Conservation (phyloP, 805 yeast genomes). For the Lipomyces starkeyi region DNA sequence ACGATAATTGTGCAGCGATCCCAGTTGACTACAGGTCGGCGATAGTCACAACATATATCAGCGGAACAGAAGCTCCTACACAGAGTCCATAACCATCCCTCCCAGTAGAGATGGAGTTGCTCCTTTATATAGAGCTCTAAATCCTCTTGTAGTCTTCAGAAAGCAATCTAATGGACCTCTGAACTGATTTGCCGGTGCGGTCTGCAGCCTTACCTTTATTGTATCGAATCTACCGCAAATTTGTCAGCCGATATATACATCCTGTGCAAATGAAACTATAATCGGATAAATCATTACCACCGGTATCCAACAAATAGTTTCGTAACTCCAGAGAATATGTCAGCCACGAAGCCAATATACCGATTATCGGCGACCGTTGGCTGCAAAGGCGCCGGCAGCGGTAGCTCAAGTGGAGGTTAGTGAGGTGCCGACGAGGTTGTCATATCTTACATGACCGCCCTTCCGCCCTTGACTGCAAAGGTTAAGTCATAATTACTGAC, state of each 20-base stretch:
- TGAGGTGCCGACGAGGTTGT: no score
- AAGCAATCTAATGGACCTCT: slow-evolving; percentile 85
- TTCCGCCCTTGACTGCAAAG: no score
- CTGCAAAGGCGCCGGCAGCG: slow-evolving; percentile 32
- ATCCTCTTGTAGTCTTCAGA: slow-evolving; percentile 70
- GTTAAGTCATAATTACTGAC: no score
- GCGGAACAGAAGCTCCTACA: slow-evolving; percentile 43
- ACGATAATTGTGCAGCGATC: slow-evolving; percentile 80
- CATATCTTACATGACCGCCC: no score
- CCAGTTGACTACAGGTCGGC: slow-evolving; percentile 61
- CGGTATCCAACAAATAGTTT: slow-evolving; percentile 77
- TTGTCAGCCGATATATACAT: not conserved
- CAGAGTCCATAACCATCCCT: slow-evolving; percentile 90
- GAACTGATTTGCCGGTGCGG: slow-evolving; percentile 67
- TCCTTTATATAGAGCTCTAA: slow-evolving; percentile 80
- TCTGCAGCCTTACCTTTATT: slow-evolving; percentile 36
- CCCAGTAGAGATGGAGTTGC: slow-evolving; percentile 93
- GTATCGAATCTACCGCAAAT: slow-evolving; percentile 66
- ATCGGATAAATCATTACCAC: no score
- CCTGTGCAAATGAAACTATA: no score
- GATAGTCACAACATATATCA: not conserved
- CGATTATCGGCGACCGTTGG: slow-evolving; percentile 29
- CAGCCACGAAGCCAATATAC: slow-evolving; percentile 61
- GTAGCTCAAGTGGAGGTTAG: slow-evolving; percentile 5
- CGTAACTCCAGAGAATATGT: slow-evolving; percentile 73